Conservation (phyloP, 495 filamentous ascomycete species). For the Trichocladium antarcticum region DNA sequence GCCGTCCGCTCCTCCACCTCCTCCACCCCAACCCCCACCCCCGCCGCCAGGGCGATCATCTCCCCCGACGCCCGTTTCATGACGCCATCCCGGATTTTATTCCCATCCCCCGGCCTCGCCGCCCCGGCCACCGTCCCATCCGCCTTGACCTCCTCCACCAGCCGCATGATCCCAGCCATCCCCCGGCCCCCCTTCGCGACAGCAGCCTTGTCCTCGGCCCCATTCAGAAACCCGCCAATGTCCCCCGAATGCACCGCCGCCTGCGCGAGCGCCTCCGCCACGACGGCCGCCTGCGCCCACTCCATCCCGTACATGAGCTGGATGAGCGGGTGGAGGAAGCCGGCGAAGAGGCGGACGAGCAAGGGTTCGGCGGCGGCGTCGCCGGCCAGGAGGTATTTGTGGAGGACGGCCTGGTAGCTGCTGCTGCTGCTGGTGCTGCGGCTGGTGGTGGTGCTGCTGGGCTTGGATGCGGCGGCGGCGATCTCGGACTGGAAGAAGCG, state of each 20-base stretch:
- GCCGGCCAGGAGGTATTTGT: conserved; percentile 57
- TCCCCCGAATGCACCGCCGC: conserved; percentile 50
- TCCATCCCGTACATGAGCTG: conserved; percentile 78
- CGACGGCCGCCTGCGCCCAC: conserved; percentile 66
- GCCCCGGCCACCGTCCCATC: conserved; percentile 45
- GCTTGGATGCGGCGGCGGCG: conserved; percentile 23
- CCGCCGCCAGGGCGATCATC: conserved; percentile 48
- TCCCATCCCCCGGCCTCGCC: conserved; percentile 41
- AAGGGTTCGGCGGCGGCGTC: conserved; percentile 7
- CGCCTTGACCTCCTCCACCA: conserved; percentile 47
- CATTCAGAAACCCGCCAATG: conserved; percentile 40
- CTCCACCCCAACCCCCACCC: conserved; percentile 48
- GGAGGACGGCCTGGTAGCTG: conserved; percentile 47
- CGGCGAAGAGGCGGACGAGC: conserved; percentile 29
- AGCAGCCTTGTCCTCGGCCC: conserved; percentile 40
- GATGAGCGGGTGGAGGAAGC: conserved; percentile 71
- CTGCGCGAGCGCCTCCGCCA: conserved; percentile 73
- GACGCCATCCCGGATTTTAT: conserved; percentile 58
- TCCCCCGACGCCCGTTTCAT: conserved; percentile 49
- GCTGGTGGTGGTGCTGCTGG: neutral
- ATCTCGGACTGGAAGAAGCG: conserved; percentile 66
- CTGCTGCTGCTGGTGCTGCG: conserved; percentile 33
- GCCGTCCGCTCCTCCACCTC: conserved; percentile 56
- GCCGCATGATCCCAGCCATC: conserved; percentile 41
- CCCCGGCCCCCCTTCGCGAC: conserved; percentile 16